These are phyloP conservation scores for Penicillium sp. DNA, from an alignment of 2,329 filamentous ascomycete species.

Conservation along the genomic window DNA sequence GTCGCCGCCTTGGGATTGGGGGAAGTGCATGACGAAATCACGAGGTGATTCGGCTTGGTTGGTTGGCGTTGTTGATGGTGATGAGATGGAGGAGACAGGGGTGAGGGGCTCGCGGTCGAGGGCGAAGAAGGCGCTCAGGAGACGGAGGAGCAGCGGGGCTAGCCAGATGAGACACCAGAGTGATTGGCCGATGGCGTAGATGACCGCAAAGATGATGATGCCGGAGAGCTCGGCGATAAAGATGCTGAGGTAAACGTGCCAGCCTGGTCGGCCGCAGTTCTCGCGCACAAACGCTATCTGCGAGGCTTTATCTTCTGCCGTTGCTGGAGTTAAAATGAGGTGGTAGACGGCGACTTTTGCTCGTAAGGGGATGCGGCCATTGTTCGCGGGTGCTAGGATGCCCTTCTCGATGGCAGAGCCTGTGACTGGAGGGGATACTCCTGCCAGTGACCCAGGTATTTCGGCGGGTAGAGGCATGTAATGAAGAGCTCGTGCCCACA, in stretches of 20 bases:
- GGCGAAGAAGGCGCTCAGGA: neutral
- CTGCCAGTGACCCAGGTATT: neutral
- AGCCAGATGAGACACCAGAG: neutral
- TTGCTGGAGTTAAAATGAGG: neutral
- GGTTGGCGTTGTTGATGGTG: neutral
- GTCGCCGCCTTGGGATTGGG: neutral
- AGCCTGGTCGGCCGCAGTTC: neutral
- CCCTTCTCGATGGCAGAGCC: neutral
- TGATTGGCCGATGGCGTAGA: neutral
- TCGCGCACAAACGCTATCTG: neutral
- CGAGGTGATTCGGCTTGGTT: neutral
- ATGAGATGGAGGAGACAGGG: neutral
- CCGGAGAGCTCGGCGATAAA: neutral
- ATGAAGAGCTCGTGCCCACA: neutral
- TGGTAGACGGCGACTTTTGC: neutral
- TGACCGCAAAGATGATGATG: neutral
- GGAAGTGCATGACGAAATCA: neutral
- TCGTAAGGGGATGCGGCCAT: neutral
- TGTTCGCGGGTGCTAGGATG: neutral
- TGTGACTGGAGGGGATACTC: neutral
- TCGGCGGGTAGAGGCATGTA: neutral
- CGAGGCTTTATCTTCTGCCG: neutral
- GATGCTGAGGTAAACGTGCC: neutral
- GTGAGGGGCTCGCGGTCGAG: neutral
- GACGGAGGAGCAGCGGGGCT: neutral